Percentiles rank a stretch among this genome's conserved stretches.
These are phyloP conservation scores for Rubia yunnanensis DNA, from an alignment of 257 asterid species.

Conservation along the genomic window DNA sequence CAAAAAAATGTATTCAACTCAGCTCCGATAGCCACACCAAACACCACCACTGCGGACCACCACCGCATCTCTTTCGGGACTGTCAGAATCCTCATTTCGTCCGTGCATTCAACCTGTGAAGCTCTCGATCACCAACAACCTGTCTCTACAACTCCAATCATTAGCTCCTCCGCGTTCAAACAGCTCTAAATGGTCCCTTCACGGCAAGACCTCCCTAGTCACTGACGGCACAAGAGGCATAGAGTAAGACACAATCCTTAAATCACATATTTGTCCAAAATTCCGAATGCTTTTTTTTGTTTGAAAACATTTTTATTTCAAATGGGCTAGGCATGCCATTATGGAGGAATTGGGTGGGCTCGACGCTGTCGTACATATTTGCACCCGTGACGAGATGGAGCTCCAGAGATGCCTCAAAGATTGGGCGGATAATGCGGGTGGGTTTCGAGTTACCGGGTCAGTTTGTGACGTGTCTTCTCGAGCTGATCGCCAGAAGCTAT, in stretches of 20 bases:
- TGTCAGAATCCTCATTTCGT: too few species aligned
- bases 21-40: neutral
- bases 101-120: too few species aligned
- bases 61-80: neutral
- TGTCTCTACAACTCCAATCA: conserved; percentile 18
- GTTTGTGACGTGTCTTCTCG: conserved; percentile 40
- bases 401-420: conserved; percentile 33
- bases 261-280: neutral
- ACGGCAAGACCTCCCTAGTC: conserved; percentile 47
- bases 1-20: conserved; percentile 2
- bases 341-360: conserved; percentile 59
- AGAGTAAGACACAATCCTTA: conserved; percentile 6
- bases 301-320: conserved; percentile 13
- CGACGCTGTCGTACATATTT: conserved; percentile 51
- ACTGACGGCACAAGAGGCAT: too few species aligned
- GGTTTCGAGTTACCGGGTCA: conserved; percentile 27
- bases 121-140: too few species aligned
- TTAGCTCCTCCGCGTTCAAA: conserved; percentile 16
- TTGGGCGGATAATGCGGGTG: conserved; percentile 45
- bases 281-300: conserved; percentile 10
- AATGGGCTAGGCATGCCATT: conserved; percentile 41
- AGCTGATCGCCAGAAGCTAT: conserved; percentile 36
- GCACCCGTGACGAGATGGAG: conserved; percentile 45
- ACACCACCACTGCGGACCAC: conserved; percentile 8
- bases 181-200: conserved; percentile 42